Evolutionary conservation across 371 early-diverging fungal species (phyloP), one percentile per base, ranked within the genome.

Genomic region (Haplosporangium sp.): DNA sequence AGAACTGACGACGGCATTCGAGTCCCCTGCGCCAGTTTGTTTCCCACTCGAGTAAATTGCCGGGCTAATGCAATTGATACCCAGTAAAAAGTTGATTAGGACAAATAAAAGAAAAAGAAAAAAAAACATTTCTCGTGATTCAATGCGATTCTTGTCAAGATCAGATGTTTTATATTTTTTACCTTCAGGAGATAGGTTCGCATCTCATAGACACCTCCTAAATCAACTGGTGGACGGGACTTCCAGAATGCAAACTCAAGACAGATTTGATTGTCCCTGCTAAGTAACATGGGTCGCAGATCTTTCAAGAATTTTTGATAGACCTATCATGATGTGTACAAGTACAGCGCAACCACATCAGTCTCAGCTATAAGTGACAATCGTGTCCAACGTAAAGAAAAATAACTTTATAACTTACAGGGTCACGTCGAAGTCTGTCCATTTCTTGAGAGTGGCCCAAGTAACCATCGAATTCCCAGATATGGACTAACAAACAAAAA

Each of bases 181-280:
- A 89, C 92, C 87, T 90, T 93, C 57, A 97, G 85, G 34, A 85
- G 87, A 84, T 97, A 97, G 65, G 95, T 90, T 68, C 98, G 87
- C 73, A 97, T 85, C 83, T 97, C 98, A 75, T 96, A 97, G 60
- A 97, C 92, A 44, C 95, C 95, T 75, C 92, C 88, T 47, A 90
- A 88, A 44, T 88, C 86, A 45, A 86, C 88, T 20, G 94, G 94
- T 19, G 94, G 91, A 37, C 91, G 86, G 2, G 94, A 94, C 56
- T 92, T 85, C 96, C 97, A 97, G 75, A 97, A 97, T 42, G 93
- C 92, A 85, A 97, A 97, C 82, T 96, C 97, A 10, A 96, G 91
- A 86, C 94, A 92, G 52, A 96, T 91, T 76, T 94, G 95, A 73
- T 93, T 95, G 69, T 91, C 86, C 61, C 98, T 91, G 45, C 89